Evolutionary conservation across 192 early-diverging fungal species (phyloP), one percentile per base, ranked within the genome.

Genomic region (Geranomyces variabilis): DNA sequence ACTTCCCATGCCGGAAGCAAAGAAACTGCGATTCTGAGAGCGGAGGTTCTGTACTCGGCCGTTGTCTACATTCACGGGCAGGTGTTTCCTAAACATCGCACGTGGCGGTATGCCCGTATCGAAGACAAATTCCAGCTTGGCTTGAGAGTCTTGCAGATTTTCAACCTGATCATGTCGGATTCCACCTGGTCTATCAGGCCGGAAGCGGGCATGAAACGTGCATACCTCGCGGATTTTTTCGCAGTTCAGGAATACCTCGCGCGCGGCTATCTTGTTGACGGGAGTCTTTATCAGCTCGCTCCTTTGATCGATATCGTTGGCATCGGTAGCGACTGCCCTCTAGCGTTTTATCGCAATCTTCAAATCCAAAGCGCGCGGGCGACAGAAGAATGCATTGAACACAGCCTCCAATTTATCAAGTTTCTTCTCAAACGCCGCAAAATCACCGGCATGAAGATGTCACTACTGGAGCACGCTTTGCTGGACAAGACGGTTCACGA

Each of bases 401-500:
- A 77, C 29, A 71, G 79, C 17, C 65, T 82, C 1, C n/a, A 17
- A 30, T 75, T 85, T 60, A 56, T 79, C 21, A 76, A 82, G 44
- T 51, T 2, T n/a, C 63, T 85, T n/a, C 63, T 85, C 48, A 51
- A 63, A 55, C 53, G 59, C 28, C 51, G 75, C 41, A 79, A 78
- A 43, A 34, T 36, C 15, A 41, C 34, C 36, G 53, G 64, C 22
- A 31, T 57, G 10, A 49, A n/a, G 15, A 28, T 72, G 13, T 72
- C 79, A 19, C 30, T 84, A 12, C 57, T 85, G 22, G 84, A 85
- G 61, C 76, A 75, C 48, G 75, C 79, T 13, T 64, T 85, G 44
- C 63, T 85, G 66, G 84, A 85, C 61, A 33, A 73, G 19, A 79
- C 70, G 43, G 61, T 72, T 6, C 69, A 74, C 6, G 22, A 44